Evolutionary conservation across 1,139 yeast species (phyloP).

Genomic region (Debaryomyces subglobosus): DNA sequence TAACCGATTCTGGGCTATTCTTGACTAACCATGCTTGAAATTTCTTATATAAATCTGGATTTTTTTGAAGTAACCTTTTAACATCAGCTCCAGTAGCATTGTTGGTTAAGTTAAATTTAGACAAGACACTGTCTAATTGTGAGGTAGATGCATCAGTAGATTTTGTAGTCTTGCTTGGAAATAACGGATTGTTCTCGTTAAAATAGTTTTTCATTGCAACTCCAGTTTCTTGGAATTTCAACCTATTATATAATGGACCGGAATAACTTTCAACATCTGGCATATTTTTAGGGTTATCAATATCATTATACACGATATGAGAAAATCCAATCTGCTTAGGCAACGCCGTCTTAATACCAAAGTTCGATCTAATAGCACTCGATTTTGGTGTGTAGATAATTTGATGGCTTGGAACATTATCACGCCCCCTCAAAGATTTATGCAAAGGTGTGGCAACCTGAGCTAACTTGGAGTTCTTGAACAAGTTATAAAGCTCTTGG

Average conservation of each 20-base stretch:
- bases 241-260: constrained; percentile 41
- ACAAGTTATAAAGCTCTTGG: constrained; percentile 42
- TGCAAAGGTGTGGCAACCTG: constrained; percentile 50
- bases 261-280: constrained; percentile 53
- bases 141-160: constrained; percentile 16
- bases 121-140: constrained; percentile 30
- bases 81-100: constrained; percentile 32
- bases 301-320: constrained; percentile 47
- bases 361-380: constrained; percentile 46
- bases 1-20: constrained; percentile 38
- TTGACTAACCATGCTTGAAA: constrained; percentile 39
- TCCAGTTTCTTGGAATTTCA: constrained; percentile 49
- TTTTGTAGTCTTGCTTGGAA: constrained; percentile 28
- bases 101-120: constrained; percentile 36
- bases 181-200: constrained; percentile 36
- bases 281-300: constrained; percentile 47
- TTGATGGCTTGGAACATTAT: constrained; percentile 47
- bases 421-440: constrained; percentile 34
- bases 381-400: constrained; percentile 47
- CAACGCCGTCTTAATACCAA: constrained; percentile 47
- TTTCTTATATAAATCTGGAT: constrained; percentile 35
- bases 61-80: constrained; percentile 29
- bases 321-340: constrained; percentile 48
- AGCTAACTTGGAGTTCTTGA: constrained; percentile 47
- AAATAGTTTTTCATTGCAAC: constrained; percentile 37